These are phyloP conservation scores for Asclepias syriaca DNA, from an alignment of 257 asterid species.

Conservation along the genomic window DNA sequence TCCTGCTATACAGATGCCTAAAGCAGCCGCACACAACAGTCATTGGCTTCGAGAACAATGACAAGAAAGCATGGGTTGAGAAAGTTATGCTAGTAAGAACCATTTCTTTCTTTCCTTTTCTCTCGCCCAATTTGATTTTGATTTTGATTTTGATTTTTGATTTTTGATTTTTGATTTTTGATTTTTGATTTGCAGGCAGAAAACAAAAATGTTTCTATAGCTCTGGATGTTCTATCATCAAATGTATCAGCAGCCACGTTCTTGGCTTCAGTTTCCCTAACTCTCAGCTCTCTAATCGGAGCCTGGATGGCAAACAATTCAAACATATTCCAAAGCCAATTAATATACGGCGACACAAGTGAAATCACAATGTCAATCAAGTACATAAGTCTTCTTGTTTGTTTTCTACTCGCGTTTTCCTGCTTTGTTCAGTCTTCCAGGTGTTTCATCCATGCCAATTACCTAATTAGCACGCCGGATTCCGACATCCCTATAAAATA, in stretches of 20 bases:
- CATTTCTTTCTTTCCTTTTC: background rate
- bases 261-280: slow-evolving; percentile 47
- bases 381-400: slow-evolving; percentile 46
- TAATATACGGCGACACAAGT: slow-evolving; percentile 67
- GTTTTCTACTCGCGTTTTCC: slow-evolving; percentile 57
- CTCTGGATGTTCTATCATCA: slow-evolving; percentile 43
- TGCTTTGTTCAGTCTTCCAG: slow-evolving; percentile 70
- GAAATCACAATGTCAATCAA: slow-evolving; percentile 57
- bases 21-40: slow-evolving; percentile 62
- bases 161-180: too few relatives aligned
- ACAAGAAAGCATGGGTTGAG: slow-evolving; percentile 54
- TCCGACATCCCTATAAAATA: slow-evolving; percentile 34
- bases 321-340: slow-evolving; percentile 44
- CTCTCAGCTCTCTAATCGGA: slow-evolving; percentile 56
- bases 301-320: slow-evolving; percentile 64
- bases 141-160: too few relatives aligned
- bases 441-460: slow-evolving; percentile 58
- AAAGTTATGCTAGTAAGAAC: slow-evolving; percentile 51
- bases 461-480: slow-evolving; percentile 51
- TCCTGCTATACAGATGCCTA: slow-evolving; percentile 57
- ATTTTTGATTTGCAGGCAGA: slow-evolving; percentile 25
- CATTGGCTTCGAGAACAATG: slow-evolving; percentile 61
- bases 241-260: slow-evolving; percentile 49
- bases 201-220: slow-evolving; percentile 37
- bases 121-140: background rate